Conservation (phyloP, 768 basidiomycete species). For the Podaxis sp. region DNA sequence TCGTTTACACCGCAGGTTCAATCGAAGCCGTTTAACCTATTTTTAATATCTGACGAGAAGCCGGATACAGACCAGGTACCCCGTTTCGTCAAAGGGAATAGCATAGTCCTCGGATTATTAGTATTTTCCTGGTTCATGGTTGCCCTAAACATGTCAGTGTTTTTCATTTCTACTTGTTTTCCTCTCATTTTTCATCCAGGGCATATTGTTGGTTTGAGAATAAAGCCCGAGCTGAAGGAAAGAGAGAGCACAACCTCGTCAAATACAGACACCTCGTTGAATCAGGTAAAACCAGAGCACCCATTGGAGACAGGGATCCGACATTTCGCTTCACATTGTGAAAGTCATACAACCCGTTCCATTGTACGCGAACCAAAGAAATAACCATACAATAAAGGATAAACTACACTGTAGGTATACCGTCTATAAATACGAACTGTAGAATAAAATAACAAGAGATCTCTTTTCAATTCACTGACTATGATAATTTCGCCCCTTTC, state of each 20-base stretch:
- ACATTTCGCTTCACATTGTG: constrained; percentile 9
- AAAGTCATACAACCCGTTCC: too few relatives aligned
- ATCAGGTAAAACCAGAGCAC: constrained; percentile 9
- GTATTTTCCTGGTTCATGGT: constrained; percentile 11
- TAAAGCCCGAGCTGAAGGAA: constrained; percentile 11
- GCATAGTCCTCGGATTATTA: neutral
- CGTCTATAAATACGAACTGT: constrained; percentile 1
- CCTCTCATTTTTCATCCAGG: neutral
- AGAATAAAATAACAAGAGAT: neutral
- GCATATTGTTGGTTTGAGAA: constrained; percentile 10
- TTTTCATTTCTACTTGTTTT: neutral
- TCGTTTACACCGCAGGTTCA: constrained; percentile 14
- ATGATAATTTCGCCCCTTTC: constrained; percentile 26
- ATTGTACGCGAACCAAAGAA: neutral
- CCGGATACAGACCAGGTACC: constrained; percentile 5
- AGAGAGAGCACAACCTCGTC: neutral
- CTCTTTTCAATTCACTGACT: constrained; percentile 14
- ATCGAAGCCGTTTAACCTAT: neutral
- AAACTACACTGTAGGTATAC: constrained; percentile 6
- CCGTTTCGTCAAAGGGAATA: constrained; percentile 5
- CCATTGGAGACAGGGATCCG: constrained; percentile 14
- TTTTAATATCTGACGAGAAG: neutral
- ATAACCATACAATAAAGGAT: neutral
- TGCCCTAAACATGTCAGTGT: constrained; percentile 2
- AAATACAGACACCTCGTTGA: constrained; percentile 8